phyloP scores from a whole-genome alignment of 805 yeast genomes.

The Torulaspora franciscae region DNA sequence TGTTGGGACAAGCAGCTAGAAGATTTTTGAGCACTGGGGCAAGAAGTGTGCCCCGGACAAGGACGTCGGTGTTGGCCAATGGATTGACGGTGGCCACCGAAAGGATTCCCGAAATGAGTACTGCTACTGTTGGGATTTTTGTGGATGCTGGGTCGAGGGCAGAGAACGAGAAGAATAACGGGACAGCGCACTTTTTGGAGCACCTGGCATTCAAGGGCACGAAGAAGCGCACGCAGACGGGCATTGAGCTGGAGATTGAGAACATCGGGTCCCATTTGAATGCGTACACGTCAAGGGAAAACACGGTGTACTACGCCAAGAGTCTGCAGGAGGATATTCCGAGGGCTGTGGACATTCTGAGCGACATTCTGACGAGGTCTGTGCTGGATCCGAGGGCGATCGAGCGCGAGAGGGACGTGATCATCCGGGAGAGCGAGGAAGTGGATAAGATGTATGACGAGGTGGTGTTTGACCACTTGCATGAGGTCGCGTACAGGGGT shows the following conservation, averaged over 20 bases:
- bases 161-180: constrained; percentile 75
- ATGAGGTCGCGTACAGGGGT: constrained; percentile 81
- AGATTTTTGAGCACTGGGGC: constrained; percentile 3
- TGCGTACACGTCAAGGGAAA: constrained; percentile 97
- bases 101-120: constrained; percentile 73
- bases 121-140: constrained; percentile 98
- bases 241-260: constrained; percentile 88
- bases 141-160: constrained; percentile 98
- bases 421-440: constrained; percentile 93
- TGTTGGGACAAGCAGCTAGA: background rate
- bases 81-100: constrained; percentile 96
- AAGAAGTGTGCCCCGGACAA: constrained; percentile 41
- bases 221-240: constrained; percentile 66
- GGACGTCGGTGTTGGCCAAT: constrained; percentile 73
- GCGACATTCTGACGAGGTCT: constrained; percentile 85
- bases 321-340: constrained; percentile 77
- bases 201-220: constrained; percentile 98
- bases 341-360: constrained; percentile 76
- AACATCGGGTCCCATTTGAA: constrained; percentile 94
- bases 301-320: constrained; percentile 94
- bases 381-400: constrained; percentile 77
- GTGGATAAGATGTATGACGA: constrained; percentile 98
- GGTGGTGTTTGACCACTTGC: constrained; percentile 94
- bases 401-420: constrained; percentile 94
- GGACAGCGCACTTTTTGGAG: constrained; percentile 96